Conservation (phyloP, 371 early-diverging fungal genomes). For the Rhizopus sp. region DNA sequence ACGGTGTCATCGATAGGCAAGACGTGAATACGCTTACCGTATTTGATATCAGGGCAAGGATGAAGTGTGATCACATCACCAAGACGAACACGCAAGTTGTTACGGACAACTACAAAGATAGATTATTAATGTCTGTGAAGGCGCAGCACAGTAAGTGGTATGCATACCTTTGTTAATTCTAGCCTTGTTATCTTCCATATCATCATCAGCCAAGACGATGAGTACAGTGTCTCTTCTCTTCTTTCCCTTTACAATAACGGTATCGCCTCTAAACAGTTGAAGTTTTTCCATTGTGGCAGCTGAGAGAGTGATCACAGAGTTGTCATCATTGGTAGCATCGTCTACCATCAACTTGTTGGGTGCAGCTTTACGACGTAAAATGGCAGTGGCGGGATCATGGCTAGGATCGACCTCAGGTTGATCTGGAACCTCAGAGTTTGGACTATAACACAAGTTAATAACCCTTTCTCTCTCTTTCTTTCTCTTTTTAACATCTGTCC, state of each 20-base stretch:
- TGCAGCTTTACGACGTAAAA: constrained; percentile 92
- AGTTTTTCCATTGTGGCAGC: constrained; percentile 93
- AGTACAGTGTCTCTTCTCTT: constrained; percentile 97
- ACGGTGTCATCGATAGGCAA: constrained; percentile 99
- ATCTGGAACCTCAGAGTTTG: constrained; percentile 49
- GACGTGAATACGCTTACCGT: constrained; percentile 95
- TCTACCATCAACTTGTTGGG: constrained; percentile 98
- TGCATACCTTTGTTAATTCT: constrained; percentile 87
- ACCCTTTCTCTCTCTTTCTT: neutral
- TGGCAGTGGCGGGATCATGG: constrained; percentile 90
- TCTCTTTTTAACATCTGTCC: neutral
- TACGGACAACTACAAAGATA: constrained; percentile 85
- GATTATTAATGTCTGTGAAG: neutral
- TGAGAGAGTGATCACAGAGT: constrained; percentile 91
- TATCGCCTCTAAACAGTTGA: constrained; percentile 94
- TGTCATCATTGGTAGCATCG: constrained; percentile 96
- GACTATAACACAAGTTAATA: constrained; percentile 21
- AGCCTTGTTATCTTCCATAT: constrained; percentile 91
- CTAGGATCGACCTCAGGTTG: constrained; percentile 54
- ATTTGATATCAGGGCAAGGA: constrained; percentile 94
- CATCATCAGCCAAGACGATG: constrained; percentile 91
- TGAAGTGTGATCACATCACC: constrained; percentile 99
- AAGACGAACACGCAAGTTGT: constrained; percentile 96
- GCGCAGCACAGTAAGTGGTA: no score
- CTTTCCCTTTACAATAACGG: constrained; percentile 97